phyloP scores from a whole-genome alignment of 495 filamentous ascomycete species.

The Lentithecium fluviatile region DNA sequence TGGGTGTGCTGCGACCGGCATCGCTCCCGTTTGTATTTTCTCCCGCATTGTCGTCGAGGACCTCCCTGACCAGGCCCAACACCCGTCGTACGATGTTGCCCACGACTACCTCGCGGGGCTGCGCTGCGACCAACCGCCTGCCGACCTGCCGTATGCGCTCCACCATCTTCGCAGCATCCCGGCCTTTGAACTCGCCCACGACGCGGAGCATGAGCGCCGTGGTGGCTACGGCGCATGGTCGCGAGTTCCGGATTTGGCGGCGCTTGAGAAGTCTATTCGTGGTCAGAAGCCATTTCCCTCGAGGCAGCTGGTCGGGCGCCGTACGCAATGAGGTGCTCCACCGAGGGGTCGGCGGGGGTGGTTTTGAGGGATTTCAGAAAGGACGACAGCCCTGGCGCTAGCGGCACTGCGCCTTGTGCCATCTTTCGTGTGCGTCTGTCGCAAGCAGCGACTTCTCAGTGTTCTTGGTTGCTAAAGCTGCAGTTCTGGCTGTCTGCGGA shows the following conservation, averaged over 20 bases:
- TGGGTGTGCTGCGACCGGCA: slow-evolving; percentile 34
- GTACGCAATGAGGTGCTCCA: slow-evolving; percentile 78
- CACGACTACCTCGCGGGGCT: slow-evolving; percentile 84
- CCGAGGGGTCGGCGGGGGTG: slow-evolving; percentile 70
- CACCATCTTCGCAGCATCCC: slow-evolving; percentile 73
- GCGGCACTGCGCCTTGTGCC: slow-evolving; percentile 10
- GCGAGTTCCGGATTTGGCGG: slow-evolving; percentile 80
- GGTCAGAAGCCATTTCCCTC: slow-evolving; percentile 26
- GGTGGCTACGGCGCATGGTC: slow-evolving; percentile 86
- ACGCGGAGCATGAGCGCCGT: slow-evolving; percentile 81
- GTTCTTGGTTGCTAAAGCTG: not conserved
- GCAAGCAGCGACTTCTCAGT: not conserved
- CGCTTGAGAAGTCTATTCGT: slow-evolving; percentile 74
- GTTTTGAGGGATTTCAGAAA: slow-evolving; percentile 76
- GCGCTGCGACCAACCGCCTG: slow-evolving; percentile 69
- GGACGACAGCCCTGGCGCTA: slow-evolving; percentile 62
- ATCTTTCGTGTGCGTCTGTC: slow-evolving; percentile 1
- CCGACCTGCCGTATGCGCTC: slow-evolving; percentile 74
- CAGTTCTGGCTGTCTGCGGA: not conserved
- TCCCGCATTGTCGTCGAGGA: slow-evolving; percentile 76
- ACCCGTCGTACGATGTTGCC: slow-evolving; percentile 92
- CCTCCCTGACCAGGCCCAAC: slow-evolving; percentile 85
- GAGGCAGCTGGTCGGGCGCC: slow-evolving; percentile 29
- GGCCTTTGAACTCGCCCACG: slow-evolving; percentile 68
- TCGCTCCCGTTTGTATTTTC: slow-evolving; percentile 60